These are phyloP conservation scores for Lonicera japonica DNA, from an alignment of 129 eudicot genomes.

Conservation along the genomic window DNA sequence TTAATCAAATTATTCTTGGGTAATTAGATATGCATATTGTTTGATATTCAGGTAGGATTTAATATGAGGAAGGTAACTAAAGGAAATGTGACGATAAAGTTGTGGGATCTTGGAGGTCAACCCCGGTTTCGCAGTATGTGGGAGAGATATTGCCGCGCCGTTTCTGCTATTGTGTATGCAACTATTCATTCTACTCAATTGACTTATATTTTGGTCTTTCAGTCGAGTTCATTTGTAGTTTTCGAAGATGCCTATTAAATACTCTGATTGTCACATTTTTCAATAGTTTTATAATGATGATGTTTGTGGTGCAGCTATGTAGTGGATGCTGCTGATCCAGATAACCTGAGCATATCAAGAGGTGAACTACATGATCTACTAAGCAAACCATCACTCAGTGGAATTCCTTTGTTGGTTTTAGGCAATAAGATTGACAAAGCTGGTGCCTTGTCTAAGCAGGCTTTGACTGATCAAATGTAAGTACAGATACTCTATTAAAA, in stretches of 20 bases:
- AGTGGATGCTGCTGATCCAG: conserved; percentile 98
- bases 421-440: conserved; percentile 96
- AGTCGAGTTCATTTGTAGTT: too few relatives aligned
- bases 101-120: conserved; percentile 99
- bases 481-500: conserved; percentile 9
- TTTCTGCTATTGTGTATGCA: conserved; percentile 96
- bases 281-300: neutral
- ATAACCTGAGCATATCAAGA: conserved; percentile 76
- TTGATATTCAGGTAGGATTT: conserved; percentile 73
- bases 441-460: conserved; percentile 80
- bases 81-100: conserved; percentile 92
- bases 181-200: conserved; percentile 1
- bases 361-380: conserved; percentile 93
- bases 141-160: conserved; percentile 99
- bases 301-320: conserved; percentile 56
- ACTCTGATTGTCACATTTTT: neutral
- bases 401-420: conserved; percentile 88
- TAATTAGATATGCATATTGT: neutral
- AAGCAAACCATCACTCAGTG: conserved; percentile 71
- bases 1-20: neutral
- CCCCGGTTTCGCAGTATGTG: conserved; percentile 99
- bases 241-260: neutral
- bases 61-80: conserved; percentile 96
- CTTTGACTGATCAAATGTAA: conserved; percentile 89
- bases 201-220: neutral